phyloP scores from a whole-genome alignment of 2,329 filamentous ascomycete species.

The Xylaria sp. region DNA sequence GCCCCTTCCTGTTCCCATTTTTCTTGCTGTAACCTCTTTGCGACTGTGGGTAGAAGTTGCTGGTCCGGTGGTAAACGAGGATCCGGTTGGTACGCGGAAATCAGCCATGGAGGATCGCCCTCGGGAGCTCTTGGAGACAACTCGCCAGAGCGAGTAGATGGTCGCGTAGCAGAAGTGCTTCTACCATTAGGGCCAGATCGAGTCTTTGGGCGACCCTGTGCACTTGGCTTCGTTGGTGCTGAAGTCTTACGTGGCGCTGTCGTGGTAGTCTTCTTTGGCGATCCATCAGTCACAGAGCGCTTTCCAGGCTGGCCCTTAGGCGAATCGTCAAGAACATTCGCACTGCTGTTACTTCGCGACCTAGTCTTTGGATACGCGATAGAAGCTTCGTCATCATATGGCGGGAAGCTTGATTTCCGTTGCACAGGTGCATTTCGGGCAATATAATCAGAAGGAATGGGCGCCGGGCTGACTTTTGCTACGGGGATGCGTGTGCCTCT shows the following conservation, averaged over 20 bases:
- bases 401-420: constrained; percentile 68
- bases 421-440: constrained; percentile 78
- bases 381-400: constrained; percentile 65
- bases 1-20: constrained; percentile 95
- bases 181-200: constrained; percentile 65
- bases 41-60: constrained; percentile 94
- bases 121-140: constrained; percentile 75
- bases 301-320: constrained; percentile 50
- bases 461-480: constrained; percentile 80
- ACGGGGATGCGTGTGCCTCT: constrained; percentile 88
- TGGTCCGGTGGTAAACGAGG: constrained; percentile 93
- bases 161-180: constrained; percentile 64
- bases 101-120: constrained; percentile 95
- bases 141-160: constrained; percentile 72
- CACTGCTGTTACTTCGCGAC: constrained; percentile 73
- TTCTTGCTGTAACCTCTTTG: constrained; percentile 89
- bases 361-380: constrained; percentile 71
- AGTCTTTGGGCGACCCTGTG: constrained; percentile 69
- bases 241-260: constrained; percentile 59
- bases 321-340: constrained; percentile 66
- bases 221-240: constrained; percentile 54
- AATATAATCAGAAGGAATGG: constrained; percentile 76
- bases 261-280: constrained; percentile 63
- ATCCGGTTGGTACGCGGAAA: constrained; percentile 94
- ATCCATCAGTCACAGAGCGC: constrained; percentile 61